Conservation (phyloP, 2,329 filamentous ascomycete species). For the Bipolaris oryzae region DNA sequence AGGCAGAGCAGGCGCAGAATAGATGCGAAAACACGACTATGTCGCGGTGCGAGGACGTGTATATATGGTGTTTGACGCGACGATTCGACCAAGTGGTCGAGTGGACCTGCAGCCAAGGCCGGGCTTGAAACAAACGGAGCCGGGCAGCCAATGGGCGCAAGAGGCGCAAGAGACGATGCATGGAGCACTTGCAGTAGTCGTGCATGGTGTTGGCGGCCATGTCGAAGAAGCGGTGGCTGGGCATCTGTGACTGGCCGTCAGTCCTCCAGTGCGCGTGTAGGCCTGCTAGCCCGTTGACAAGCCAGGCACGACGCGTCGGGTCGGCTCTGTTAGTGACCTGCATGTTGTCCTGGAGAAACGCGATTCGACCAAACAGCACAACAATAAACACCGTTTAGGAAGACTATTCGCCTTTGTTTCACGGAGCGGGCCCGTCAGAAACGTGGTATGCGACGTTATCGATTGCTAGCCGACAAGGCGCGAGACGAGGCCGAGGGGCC, state of each 20-base stretch:
- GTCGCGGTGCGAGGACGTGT: slow-evolving; percentile 48
- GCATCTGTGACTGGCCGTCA: slow-evolving; percentile 36
- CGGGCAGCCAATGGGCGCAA: slow-evolving; percentile 30
- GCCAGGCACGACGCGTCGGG: slow-evolving; percentile 18
- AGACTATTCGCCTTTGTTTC: slow-evolving; percentile 29
- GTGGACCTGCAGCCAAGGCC: slow-evolving; percentile 34
- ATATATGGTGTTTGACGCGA: slow-evolving; percentile 48
- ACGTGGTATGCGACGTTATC: slow-evolving; percentile 25
- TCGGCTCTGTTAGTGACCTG: neutral
- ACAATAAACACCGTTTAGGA: slow-evolving; percentile 28
- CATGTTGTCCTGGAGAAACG: slow-evolving; percentile 30
- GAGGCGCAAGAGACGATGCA: slow-evolving; percentile 19
- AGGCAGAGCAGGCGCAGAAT: slow-evolving; percentile 39
- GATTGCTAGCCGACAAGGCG: slow-evolving; percentile 27
- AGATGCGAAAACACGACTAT: slow-evolving; percentile 50
- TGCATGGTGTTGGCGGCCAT: slow-evolving; percentile 21
- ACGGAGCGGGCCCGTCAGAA: slow-evolving; percentile 16
- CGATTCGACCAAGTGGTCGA: slow-evolving; percentile 40
- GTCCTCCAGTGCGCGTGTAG: slow-evolving; percentile 23
- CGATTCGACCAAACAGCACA: slow-evolving; percentile 39
- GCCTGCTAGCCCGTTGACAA: slow-evolving; percentile 15
- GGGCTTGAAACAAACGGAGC: slow-evolving; percentile 43
- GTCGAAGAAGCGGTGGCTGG: slow-evolving; percentile 36
- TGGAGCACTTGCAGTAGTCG: slow-evolving; percentile 42
- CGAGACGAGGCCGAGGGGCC: slow-evolving; percentile 8